Conservation (phyloP, 208 protist genomes). For the Kentomonas sorsogonicus region DNA sequence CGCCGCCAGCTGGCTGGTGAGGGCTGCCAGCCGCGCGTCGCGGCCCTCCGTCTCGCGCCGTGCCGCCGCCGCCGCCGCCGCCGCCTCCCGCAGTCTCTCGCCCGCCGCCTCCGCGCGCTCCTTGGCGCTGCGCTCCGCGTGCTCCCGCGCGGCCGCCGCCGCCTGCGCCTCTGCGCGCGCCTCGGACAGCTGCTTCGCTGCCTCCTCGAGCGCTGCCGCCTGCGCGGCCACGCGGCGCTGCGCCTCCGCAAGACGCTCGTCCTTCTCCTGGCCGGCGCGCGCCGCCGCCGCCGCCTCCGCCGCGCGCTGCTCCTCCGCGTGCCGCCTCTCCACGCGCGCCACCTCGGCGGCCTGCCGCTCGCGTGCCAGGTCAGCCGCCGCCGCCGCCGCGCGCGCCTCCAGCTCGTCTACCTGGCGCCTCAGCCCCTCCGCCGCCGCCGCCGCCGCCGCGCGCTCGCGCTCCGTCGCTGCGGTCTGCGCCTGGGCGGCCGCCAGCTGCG, state of each 20-base stretch:
- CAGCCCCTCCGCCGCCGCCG: neutral
- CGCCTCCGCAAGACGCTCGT: constrained; percentile 13
- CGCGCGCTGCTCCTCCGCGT: constrained; percentile 15
- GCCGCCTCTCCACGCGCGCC: constrained; percentile 2
- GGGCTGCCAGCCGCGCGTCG: no score
- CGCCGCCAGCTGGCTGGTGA: neutral
- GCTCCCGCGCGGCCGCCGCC: constrained; percentile 15
- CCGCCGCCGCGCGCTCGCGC: constrained; percentile 10
- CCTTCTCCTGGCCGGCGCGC: constrained; percentile 17
- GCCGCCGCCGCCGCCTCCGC: constrained; percentile 8
- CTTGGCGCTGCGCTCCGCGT: constrained; percentile 4
- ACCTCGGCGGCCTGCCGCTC: constrained; percentile 7
- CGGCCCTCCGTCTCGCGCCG: no score
- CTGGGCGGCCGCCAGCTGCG: no score
- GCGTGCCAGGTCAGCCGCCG: no score
- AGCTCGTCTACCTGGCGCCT: neutral
- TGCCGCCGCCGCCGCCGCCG: constrained; percentile 16
- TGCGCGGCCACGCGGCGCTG: constrained; percentile 15
- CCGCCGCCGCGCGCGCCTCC: neutral
- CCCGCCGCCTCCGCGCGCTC: constrained; percentile 9
- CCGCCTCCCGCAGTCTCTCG: constrained; percentile 6
- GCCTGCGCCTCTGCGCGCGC: no score
- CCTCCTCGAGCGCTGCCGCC: constrained; percentile 17
- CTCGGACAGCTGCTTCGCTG: constrained; percentile 14
- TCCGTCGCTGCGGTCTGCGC: constrained; percentile 12